Evolutionary conservation across 192 early-diverging fungal species (phyloP).

Genomic region (Mortierella hygrophila): DNA sequence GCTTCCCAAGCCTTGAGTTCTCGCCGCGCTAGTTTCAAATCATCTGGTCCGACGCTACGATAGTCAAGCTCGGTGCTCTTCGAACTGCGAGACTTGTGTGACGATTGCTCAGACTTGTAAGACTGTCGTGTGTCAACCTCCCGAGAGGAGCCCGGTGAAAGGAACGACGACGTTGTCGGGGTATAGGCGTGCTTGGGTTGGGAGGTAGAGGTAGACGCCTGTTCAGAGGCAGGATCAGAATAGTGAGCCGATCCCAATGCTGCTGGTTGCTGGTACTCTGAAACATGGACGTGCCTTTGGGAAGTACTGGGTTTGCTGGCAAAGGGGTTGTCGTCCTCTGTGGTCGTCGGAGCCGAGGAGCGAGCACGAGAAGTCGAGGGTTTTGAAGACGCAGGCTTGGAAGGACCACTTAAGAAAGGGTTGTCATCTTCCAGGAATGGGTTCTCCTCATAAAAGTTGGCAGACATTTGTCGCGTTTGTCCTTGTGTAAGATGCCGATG

Average conservation of each 20-base stretch:
- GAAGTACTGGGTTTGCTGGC: background rate
- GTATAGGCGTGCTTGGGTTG: background rate
- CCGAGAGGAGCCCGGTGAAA: background rate
- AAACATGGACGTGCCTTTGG: background rate
- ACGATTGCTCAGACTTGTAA: background rate
- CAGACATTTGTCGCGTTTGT: slow-evolving; percentile 2
- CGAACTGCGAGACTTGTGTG: background rate
- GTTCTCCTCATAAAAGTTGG: background rate
- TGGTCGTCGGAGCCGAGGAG: background rate
- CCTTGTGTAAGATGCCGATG: background rate
- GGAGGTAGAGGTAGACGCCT: background rate
- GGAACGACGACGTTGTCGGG: background rate
- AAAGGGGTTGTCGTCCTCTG: slow-evolving; percentile 12
- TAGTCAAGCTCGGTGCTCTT: background rate
- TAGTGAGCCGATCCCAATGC: background rate
- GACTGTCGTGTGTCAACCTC: background rate
- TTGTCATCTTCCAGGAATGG: slow-evolving; percentile 9
- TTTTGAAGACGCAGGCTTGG: background rate
- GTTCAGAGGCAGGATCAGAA: background rate
- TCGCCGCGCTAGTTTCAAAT: slow-evolving; percentile 28
- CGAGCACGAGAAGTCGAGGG: background rate
- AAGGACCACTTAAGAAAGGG: slow-evolving; percentile 5
- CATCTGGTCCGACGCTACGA: slow-evolving; percentile 8
- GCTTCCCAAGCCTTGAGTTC: slow-evolving; percentile 50
- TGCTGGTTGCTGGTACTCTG: background rate